A percentile compares a stretch with the other conserved stretches of the same genome.
These are phyloP conservation scores for Vickermania spadyakhi DNA, from an alignment of 208 protist species.

Conservation along the genomic window DNA sequence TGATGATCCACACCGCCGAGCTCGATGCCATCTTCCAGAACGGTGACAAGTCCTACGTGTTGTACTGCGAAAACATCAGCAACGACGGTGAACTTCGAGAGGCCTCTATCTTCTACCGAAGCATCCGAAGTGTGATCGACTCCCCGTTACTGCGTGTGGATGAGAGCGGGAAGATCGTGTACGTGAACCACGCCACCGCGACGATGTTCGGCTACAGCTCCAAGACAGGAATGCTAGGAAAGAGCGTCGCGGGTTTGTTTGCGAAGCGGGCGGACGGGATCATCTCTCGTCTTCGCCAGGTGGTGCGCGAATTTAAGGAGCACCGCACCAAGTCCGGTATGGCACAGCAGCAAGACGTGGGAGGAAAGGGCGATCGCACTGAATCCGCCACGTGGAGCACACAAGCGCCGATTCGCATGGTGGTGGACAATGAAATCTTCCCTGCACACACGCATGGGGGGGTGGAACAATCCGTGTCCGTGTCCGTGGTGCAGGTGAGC, in stretches of 20 bases:
- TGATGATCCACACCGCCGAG: conserved; percentile 2
- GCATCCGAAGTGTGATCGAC: conserved; percentile 2
- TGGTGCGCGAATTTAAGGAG: background rate
- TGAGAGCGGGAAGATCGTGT: conserved; percentile 3
- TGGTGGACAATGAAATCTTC: background rate
- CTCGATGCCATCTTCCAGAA: background rate
- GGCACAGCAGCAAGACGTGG: background rate
- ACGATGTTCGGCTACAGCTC: conserved; percentile 11
- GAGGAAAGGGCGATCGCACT: background rate
- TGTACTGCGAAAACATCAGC: conserved; percentile 11
- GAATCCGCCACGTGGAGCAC: background rate
- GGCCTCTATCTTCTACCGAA: conserved; percentile 1
- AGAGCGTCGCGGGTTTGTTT: conserved; percentile 14
- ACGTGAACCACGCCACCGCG: conserved; percentile 3
- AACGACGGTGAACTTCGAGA: background rate
- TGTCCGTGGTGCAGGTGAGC: background rate
- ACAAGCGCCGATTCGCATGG: background rate
- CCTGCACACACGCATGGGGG: background rate
- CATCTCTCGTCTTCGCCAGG: background rate
- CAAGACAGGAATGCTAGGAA: conserved; percentile 6
- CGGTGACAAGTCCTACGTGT: conserved; percentile 6
- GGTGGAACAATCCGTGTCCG: background rate
- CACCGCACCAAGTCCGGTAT: background rate
- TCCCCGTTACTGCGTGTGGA: conserved; percentile 8
- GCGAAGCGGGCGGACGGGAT: background rate